A percentile compares a stretch with the other conserved stretches of the same genome.
Evolutionary conservation across 73 alveolate genomes (phyloP).

Genomic region (Blepharisma japonicum): DNA sequence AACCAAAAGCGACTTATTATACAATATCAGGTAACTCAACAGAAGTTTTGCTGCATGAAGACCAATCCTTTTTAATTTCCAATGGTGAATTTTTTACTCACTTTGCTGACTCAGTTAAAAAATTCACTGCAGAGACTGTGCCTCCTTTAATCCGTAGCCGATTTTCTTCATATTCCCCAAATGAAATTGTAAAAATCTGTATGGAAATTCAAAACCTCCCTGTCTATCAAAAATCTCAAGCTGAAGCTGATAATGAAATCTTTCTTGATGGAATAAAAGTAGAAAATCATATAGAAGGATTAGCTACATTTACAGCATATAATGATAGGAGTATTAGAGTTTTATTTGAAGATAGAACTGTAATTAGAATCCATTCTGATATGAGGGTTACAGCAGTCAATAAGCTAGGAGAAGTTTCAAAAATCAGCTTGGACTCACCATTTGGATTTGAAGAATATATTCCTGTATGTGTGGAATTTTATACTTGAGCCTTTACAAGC

Average conservation of each 20-base stretch:
- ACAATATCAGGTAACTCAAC: background rate
- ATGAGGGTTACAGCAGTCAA: background rate
- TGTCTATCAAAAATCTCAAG: background rate
- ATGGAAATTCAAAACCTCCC: conserved; percentile 4
- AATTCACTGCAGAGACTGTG: conserved; percentile 14
- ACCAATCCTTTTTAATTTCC: background rate
- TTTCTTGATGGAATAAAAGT: background rate
- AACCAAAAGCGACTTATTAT: conserved; percentile 19
- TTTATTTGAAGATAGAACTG: conserved; percentile 14
- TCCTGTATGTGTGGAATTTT: conserved; percentile 21
- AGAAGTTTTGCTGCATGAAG: background rate
- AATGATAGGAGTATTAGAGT: conserved; percentile 23
- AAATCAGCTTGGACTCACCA: background rate
- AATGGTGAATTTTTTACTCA: conserved; percentile 3
- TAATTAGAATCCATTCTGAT: background rate
- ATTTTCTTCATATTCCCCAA: background rate
- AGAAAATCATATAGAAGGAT: conserved; percentile 11
- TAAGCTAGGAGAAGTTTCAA: background rate
- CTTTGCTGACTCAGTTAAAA: background rate
- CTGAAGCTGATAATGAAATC: background rate
- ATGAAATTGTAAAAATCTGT: background rate
- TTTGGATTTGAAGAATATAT: conserved; percentile 20
- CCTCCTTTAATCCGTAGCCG: background rate
- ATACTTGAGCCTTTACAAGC: conserved; percentile 8
- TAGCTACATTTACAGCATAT: conserved; percentile 15